These are phyloP conservation scores for Lojkania enalia DNA, from an alignment of 2,329 filamentous ascomycete species.

Conservation along the genomic window DNA sequence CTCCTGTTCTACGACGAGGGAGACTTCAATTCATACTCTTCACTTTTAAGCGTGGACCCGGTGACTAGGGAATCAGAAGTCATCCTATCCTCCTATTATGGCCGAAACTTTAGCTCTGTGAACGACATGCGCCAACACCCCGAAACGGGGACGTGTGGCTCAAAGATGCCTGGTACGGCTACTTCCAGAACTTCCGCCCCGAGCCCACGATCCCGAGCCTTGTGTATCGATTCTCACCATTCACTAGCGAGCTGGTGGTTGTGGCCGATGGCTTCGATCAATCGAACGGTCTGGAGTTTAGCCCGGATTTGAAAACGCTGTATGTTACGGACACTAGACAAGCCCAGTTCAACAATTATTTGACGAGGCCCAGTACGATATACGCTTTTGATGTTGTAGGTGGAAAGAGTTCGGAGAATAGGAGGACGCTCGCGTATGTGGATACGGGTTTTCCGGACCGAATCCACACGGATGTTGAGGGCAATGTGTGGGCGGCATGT, in stretches of 20 bases:
- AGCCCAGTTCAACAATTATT: conserved; percentile 33
- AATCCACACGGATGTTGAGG: conserved; percentile 56
- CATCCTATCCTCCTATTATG: conserved; percentile 53
- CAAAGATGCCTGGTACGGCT: conserved; percentile 50
- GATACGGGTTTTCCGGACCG: conserved; percentile 63
- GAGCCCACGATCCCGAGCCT: conserved; percentile 36
- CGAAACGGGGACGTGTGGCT: conserved; percentile 54
- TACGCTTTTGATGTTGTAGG: conserved; percentile 49
- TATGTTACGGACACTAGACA: conserved; percentile 56
- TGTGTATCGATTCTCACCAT: conserved; percentile 50
- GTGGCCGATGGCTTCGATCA: conserved; percentile 49
- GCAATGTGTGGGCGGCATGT: conserved; percentile 61
- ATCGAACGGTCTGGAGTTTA: conserved; percentile 52
- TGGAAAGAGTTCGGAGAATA: conserved; percentile 39
- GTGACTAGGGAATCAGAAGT: conserved; percentile 47
- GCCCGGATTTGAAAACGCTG: conserved; percentile 48
- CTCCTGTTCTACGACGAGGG: conserved; percentile 43
- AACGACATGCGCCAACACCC: conserved; percentile 51
- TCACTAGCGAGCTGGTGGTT: conserved; percentile 46
- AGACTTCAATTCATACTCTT: conserved; percentile 46
- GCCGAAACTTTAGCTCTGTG: conserved; percentile 50
- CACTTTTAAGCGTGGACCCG: conserved; percentile 51
- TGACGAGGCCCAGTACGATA: conserved; percentile 46
- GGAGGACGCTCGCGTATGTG: conserved; percentile 59
- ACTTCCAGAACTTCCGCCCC: conserved; percentile 37